Evolutionary conservation across 2,329 filamentous ascomycete species (phyloP).

Genomic region (Cladosporium sphaerospermum): DNA sequence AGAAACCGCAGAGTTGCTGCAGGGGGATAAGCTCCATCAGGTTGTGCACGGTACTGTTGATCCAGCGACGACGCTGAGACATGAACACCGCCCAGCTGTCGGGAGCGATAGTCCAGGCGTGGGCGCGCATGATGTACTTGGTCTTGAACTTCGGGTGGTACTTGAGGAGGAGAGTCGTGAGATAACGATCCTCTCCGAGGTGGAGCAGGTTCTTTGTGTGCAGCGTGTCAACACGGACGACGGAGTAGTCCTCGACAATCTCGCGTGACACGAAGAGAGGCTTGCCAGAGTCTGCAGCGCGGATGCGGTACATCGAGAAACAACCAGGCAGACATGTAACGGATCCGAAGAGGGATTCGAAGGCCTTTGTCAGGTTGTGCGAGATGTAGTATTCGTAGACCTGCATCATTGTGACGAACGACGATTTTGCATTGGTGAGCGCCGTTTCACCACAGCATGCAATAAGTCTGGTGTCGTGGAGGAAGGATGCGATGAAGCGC

Average conservation of each 20-base stretch:
- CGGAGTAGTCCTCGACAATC: conserved; percentile 78
- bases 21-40: conserved; percentile 90
- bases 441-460: conserved; percentile 92
- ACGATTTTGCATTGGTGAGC: conserved; percentile 85
- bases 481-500: conserved; percentile 84
- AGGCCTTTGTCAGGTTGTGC: conserved; percentile 93
- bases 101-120: conserved; percentile 95
- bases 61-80: conserved; percentile 98
- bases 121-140: conserved; percentile 87
- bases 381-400: conserved; percentile 99
- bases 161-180: conserved; percentile 91
- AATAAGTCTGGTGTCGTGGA: conserved; percentile 88
- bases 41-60: conserved; percentile 98
- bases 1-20: conserved; percentile 95
- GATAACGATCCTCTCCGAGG: conserved; percentile 92
- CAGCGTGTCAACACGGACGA: conserved; percentile 92
- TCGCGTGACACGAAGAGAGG: conserved; percentile 93
- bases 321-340: conserved; percentile 97
- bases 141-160: conserved; percentile 93
- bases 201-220: conserved; percentile 99
- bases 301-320: conserved; percentile 98
- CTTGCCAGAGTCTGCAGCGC: conserved; percentile 88
- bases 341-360: conserved; percentile 93
- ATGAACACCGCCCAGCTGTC: conserved; percentile 92
- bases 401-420: conserved; percentile 97